Base-by-base conservation (phyloP, 2,329 filamentous ascomycete species). In the Coniochaeta sp. region DNA sequence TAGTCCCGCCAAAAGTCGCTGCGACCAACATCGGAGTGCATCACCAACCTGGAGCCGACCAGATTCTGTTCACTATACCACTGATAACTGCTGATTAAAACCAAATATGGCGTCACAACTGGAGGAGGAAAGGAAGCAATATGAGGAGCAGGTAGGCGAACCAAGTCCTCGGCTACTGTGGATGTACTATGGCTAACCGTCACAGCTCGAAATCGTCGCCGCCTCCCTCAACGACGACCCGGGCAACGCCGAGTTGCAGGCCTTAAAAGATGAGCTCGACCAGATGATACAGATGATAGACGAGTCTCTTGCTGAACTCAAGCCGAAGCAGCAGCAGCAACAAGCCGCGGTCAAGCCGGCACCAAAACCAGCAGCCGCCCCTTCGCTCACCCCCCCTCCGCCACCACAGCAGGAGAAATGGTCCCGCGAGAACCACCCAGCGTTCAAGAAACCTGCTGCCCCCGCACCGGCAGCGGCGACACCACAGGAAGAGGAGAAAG, bases 341-440 rank as follows among this genome's bases (percentile, higher is more conserved):
- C 63, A 80, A 83, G 67, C 72, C 79, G 65, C 65, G 75, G 58
- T 17, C 54, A 36, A 6, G 8, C 32, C 54, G 14, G 12, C 54
- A 12, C 17, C 54, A 1, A 56, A 56, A 56, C 30, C 54, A 56
- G 54, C 30, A 14, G 47, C 42, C 66, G 71, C 73, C 63, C 65
- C 73, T 62, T 71, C 73, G 63, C 71, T 71, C 55, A 52, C 22
- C 8, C 28, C 30, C 24, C 54, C 54, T 1, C 69, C 81, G 57
- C 75, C 81, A 50, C 77, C 81, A 44, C 78, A 80, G 54, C 78
- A 85, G 67, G 84, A 89, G 70, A 91, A 92, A 78, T 91, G 89
- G 85, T 89, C 88, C 55, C 84, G 87, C 69, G 88, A 91, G 74
- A 91, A 91, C 71, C 90, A 93, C 67, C 89, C 90, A 1, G 88